Evolutionary conservation across 331 rosid genomes (phyloP).

Genomic region (Quercus tomentella): DNA sequence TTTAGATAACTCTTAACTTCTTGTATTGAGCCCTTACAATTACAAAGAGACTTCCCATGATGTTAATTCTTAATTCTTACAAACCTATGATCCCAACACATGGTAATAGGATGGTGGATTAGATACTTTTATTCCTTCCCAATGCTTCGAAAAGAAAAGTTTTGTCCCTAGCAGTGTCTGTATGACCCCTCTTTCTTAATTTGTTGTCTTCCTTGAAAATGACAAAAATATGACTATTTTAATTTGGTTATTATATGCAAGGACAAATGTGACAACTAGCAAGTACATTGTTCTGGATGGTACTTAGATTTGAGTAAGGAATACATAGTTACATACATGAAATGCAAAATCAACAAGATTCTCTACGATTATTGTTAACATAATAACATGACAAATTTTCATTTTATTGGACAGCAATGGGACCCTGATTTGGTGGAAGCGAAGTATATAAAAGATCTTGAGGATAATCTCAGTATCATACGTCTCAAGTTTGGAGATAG

Average conservation of each 20-base stretch:
- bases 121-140: constrained; percentile 17
- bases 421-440: constrained; percentile 89
- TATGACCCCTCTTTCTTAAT: constrained; percentile 5
- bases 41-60: too few relatives aligned
- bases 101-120: not conserved
- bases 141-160: constrained; percentile 25
- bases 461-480: constrained; percentile 72
- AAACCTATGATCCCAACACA: not conserved
- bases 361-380: not conserved
- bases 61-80: too few relatives aligned
- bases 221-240: not conserved
- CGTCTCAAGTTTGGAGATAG: constrained; percentile 76
- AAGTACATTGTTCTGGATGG: not conserved
- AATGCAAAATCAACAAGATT: not conserved
- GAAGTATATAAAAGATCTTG: constrained; percentile 66
- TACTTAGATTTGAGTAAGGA: not conserved
- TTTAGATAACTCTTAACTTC: too few relatives aligned
- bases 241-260: not conserved
- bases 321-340: not conserved
- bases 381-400: not conserved
- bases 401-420: constrained; percentile 72
- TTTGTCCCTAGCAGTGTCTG: constrained; percentile 28
- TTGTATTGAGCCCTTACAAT: too few relatives aligned
- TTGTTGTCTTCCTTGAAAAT: constrained; percentile 10
- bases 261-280: not conserved